A percentile compares a stretch with the other conserved stretches of the same genome.
Evolutionary conservation across 306 rosid genomes (phyloP).

Genomic region (Medicago arabica): DNA sequence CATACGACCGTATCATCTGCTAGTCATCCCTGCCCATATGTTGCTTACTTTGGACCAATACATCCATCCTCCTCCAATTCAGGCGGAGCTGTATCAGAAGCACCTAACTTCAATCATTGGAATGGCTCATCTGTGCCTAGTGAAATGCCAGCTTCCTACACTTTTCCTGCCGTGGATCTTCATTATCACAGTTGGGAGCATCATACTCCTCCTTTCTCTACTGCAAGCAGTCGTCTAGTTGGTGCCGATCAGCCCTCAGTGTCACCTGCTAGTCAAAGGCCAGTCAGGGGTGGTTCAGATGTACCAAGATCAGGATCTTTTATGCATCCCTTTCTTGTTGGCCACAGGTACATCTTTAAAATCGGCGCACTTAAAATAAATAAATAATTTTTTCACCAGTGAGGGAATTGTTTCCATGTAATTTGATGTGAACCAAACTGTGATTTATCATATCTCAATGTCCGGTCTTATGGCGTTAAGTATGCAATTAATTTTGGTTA

Average conservation of each 20-base stretch:
- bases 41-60: slow-evolving; percentile 88
- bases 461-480: neutral
- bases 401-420: slow-evolving; percentile 9
- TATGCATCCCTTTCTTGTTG: slow-evolving; percentile 80
- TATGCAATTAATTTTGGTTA: slow-evolving; percentile 1
- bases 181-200: slow-evolving; percentile 95
- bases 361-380: neutral
- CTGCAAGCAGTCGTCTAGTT: slow-evolving; percentile 64
- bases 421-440: slow-evolving; percentile 5
- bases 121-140: slow-evolving; percentile 77
- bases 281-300: slow-evolving; percentile 73
- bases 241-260: slow-evolving; percentile 71
- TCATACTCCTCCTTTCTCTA: slow-evolving; percentile 82
- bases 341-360: slow-evolving; percentile 76
- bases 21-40: slow-evolving; percentile 87
- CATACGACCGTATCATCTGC: slow-evolving; percentile 88
- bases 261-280: slow-evolving; percentile 70
- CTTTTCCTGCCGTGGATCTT: slow-evolving; percentile 89
- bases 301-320: slow-evolving; percentile 79
- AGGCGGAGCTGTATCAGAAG: slow-evolving; percentile 76
- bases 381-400: neutral
- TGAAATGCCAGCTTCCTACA: slow-evolving; percentile 74
- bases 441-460: slow-evolving; percentile 22
- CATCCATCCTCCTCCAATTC: slow-evolving; percentile 94
- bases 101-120: slow-evolving; percentile 80